These are phyloP conservation scores for Kwoniella dejecticola DNA, from an alignment of 768 basidiomycete genomes.

Conservation along the genomic window DNA sequence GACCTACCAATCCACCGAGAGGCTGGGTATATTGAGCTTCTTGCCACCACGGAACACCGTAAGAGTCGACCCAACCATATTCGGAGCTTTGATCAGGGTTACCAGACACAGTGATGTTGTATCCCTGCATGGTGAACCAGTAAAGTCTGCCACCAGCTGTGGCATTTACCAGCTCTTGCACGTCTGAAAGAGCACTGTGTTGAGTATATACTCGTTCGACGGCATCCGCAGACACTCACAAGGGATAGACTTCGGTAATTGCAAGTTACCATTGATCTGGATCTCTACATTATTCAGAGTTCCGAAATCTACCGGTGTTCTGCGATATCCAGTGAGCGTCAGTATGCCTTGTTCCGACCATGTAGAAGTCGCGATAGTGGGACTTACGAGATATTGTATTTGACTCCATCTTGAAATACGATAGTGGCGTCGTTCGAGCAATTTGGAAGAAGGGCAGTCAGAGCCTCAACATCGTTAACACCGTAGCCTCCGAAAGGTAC, in stretches of 20 bases:
- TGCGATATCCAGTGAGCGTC: neutral
- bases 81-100: constrained; percentile 59
- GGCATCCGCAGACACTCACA: no score
- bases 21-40: constrained; percentile 60
- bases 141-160: constrained; percentile 12
- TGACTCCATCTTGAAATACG: constrained; percentile 63
- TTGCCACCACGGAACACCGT: constrained; percentile 59
- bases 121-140: constrained; percentile 64
- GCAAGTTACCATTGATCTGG: constrained; percentile 14
- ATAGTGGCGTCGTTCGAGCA: constrained; percentile 58
- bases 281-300: constrained; percentile 18
- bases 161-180: constrained; percentile 14
- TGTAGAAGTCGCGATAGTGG: neutral
- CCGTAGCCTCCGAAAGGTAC: constrained; percentile 13
- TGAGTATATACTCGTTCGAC: neutral
- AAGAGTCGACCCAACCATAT: constrained; percentile 69
- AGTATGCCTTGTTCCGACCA: neutral
- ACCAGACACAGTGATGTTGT: constrained; percentile 65
- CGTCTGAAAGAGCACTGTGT: constrained; percentile 3
- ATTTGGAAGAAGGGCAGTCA: constrained; percentile 1
- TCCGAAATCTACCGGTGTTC: constrained; percentile 12
- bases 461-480: constrained; percentile 2
- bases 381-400: constrained; percentile 62
- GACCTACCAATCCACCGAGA: constrained; percentile 62
- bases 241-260: constrained; percentile 16